A percentile compares a stretch with the other conserved stretches of the same genome.
Conservation (phyloP, 441 rosid species). For the Eruca vesicaria region DNA sequence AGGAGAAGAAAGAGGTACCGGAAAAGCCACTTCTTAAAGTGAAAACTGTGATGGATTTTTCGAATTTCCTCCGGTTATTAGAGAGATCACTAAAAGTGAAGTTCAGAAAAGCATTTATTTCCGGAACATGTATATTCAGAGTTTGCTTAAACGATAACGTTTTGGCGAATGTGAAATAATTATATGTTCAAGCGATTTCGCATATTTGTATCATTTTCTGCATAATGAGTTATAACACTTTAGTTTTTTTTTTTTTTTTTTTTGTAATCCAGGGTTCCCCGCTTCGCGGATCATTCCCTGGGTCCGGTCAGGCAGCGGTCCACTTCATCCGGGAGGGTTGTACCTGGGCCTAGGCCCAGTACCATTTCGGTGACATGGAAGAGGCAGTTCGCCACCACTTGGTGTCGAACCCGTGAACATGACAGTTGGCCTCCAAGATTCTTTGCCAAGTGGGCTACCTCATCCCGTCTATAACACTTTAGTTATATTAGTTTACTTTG, state of each 20-base stretch:
- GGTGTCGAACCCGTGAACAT: no score
- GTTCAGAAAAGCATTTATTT: background rate
- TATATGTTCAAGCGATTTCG: background rate
- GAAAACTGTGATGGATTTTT: constrained; percentile 4
- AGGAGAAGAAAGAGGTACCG: constrained; percentile 44
- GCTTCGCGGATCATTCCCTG: no score
- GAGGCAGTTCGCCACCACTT: no score
- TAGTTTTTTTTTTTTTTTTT: no score
- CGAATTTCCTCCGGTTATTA: constrained; percentile 31
- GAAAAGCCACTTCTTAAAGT: constrained; percentile 30
- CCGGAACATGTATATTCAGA: background rate
- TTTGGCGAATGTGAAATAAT: constrained; percentile 6
- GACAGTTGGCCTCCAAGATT: no score
- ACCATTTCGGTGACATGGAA: no score
- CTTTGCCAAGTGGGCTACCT: no score
- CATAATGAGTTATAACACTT: background rate
- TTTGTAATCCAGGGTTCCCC: no score
- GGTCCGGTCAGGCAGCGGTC: no score
- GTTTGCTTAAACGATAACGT: background rate
- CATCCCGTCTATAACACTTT: background rate
- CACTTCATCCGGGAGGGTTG: no score
- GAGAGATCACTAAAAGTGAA: constrained; percentile 38
- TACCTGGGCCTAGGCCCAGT: no score
- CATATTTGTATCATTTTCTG: background rate
- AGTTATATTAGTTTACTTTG: background rate